Conservation (phyloP, 2,329 filamentous ascomycete genomes). For the Bipolaris gigantea region DNA sequence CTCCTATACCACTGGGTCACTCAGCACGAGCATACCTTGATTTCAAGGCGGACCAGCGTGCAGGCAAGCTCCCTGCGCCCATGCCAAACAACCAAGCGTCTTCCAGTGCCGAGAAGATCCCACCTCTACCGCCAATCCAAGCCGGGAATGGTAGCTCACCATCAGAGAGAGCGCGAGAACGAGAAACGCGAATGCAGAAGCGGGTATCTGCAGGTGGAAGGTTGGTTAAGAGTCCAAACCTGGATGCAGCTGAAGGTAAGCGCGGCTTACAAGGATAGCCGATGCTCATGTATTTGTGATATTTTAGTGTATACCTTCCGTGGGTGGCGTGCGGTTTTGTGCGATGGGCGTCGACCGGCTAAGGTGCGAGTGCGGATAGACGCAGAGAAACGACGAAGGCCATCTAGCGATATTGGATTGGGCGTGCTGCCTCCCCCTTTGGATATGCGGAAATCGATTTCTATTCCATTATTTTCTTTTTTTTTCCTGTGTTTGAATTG, state of each 20-base stretch:
- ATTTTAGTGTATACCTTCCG: constrained; percentile 41
- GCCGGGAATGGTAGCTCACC: constrained; percentile 46
- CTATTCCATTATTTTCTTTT: background rate
- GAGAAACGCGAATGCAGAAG: constrained; percentile 45
- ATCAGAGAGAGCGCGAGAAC: constrained; percentile 42
- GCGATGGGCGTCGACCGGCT: constrained; percentile 36
- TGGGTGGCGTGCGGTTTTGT: constrained; percentile 36
- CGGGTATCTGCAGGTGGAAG: constrained; percentile 46
- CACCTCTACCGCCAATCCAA: constrained; percentile 60
- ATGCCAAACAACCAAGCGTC: constrained; percentile 54
- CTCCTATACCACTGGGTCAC: constrained; percentile 80
- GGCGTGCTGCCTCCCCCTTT: background rate
- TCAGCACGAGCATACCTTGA: constrained; percentile 84
- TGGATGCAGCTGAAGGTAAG: constrained; percentile 40
- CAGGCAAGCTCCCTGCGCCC: constrained; percentile 44
- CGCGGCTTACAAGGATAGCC: constrained; percentile 35
- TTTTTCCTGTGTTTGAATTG: background rate
- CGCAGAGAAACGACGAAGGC: constrained; percentile 1
- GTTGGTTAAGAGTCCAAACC: constrained; percentile 42
- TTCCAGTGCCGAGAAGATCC: constrained; percentile 60
- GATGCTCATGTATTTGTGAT: constrained; percentile 34
- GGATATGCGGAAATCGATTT: background rate
- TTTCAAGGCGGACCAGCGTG: constrained; percentile 62
- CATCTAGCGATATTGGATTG: constrained; percentile 8
- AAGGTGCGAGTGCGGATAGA: constrained; percentile 8